Conservation (phyloP, 2,329 filamentous ascomycete species). For the Parastagonospora avenae region DNA sequence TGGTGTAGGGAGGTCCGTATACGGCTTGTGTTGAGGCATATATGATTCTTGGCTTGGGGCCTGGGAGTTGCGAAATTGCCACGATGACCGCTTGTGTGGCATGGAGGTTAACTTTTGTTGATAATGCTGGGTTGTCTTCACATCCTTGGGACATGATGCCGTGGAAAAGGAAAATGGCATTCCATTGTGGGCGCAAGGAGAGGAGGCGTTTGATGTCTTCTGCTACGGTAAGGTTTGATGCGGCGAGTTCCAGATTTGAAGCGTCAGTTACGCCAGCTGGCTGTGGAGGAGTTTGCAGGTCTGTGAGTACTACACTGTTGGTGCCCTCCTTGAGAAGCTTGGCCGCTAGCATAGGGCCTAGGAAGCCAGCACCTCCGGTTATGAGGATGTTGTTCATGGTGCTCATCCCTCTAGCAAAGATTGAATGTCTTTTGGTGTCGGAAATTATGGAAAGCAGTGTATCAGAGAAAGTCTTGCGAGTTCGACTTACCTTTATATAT, state of each 20-base stretch:
- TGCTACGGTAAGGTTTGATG: not conserved
- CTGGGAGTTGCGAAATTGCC: conserved; percentile 1
- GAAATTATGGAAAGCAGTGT: too few species aligned
- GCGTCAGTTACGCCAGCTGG: conserved; percentile 1
- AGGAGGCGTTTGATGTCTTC: conserved; percentile 3
- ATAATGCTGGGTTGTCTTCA: conserved; percentile 62
- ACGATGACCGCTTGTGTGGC: conserved; percentile 53
- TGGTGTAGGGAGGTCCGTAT: conserved; percentile 51
- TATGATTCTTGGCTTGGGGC: not conserved
- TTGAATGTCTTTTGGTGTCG: not conserved
- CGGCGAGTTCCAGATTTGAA: not conserved
- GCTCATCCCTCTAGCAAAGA: not conserved
- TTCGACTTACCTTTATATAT: too few species aligned
- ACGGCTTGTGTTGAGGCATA: conserved; percentile 5
- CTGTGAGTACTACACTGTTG: conserved; percentile 3
- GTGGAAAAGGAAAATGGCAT: conserved; percentile 60
- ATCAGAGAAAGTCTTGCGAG: too few species aligned
- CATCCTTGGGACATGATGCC: conserved; percentile 68
- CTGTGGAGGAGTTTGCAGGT: conserved; percentile 2
- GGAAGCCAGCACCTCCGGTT: conserved; percentile 6
- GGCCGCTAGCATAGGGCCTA: conserved; percentile 7
- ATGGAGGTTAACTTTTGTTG: conserved; percentile 63
- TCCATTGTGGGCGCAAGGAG: conserved; percentile 9
- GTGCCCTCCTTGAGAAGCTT: conserved; percentile 1
- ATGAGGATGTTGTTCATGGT: conserved; percentile 1